Evolutionary conservation across 2,329 filamentous ascomycete species (phyloP).

Genomic region (Thermoascus crustaceus): DNA sequence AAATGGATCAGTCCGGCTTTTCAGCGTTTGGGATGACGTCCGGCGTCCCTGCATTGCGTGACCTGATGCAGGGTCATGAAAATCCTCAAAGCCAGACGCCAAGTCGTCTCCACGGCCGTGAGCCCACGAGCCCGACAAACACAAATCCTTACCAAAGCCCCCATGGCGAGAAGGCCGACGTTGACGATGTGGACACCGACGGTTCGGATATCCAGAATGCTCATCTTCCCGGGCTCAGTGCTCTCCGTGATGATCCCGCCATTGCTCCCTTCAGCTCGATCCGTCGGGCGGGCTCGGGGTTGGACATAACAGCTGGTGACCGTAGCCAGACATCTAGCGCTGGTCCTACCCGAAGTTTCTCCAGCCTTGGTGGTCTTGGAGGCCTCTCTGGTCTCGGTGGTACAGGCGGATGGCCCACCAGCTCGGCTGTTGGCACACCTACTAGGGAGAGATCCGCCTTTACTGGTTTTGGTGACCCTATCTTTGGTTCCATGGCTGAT

Average conservation of each 20-base stretch:
- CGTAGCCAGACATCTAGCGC: slow-evolving; percentile 89
- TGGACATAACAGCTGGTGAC: slow-evolving; percentile 61
- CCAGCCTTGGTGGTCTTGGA: slow-evolving; percentile 46
- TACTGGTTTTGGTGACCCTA: slow-evolving; percentile 48
- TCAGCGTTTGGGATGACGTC: slow-evolving; percentile 54
- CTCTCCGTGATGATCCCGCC: slow-evolving; percentile 43
- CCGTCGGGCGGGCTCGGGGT: slow-evolving; percentile 46
- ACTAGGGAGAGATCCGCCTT: slow-evolving; percentile 48
- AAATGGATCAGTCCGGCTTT: slow-evolving; percentile 53
- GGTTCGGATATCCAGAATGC: slow-evolving; percentile 46
- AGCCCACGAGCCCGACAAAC: slow-evolving; percentile 80
- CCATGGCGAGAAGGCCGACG: slow-evolving; percentile 61
- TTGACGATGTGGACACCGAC: slow-evolving; percentile 51
- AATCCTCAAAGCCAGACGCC: slow-evolving; percentile 51
- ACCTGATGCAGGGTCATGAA: slow-evolving; percentile 50
- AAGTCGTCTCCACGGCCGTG: slow-evolving; percentile 45
- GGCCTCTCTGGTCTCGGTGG: slow-evolving; percentile 48
- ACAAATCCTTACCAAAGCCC: slow-evolving; percentile 96
- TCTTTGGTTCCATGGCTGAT: slow-evolving; percentile 71
- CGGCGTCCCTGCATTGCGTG: slow-evolving; percentile 49
- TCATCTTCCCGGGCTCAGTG: slow-evolving; percentile 45
- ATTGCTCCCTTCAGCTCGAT: slow-evolving; percentile 47
- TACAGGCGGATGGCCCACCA: slow-evolving; percentile 43
- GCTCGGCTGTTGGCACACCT: slow-evolving; percentile 68
- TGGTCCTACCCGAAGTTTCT: slow-evolving; percentile 63